Evolutionary conservation across 2,329 filamentous ascomycete genomes (phyloP), one percentile per base, ranked within the genome.

Genomic region (Beauveria sp.): DNA sequence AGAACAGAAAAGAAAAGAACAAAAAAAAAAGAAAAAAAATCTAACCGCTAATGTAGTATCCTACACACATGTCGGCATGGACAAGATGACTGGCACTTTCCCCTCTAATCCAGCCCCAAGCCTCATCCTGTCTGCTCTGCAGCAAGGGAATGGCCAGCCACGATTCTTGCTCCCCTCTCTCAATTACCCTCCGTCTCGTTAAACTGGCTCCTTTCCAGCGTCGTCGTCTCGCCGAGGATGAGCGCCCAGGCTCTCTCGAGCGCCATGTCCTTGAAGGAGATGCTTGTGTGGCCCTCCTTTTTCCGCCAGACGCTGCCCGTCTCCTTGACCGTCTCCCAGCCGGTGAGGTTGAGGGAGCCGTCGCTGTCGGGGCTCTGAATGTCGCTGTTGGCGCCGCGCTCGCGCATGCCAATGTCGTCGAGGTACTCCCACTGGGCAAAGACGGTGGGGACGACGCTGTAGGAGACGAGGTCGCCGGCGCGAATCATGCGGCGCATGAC

Each of bases 341-440:
- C 60, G 24, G 46, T 22, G 5, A 57, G 12, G 53, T 58, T 51
- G 43, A 45, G 28, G 9, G 9, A 4, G 30, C 30, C 30, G 30
- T 34, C 30, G 30, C 4, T 24, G 24, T 64, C 30, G 46, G 49
- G 63, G n/a, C 66, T 63, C 20, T 66, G 62, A 42, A 70, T 68
- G 47, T 70, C 67, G 58, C 64, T 66, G 50, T 66, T 65, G 2
- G 68, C 61, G 40, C 60, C 60, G 60, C 60, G 60, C 60, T 65
- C 63, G 57, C 56, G 58, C 67, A 68, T 68, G 52, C 68, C 68
- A 42, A 70, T 57, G 24, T 63, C 61, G 22, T 54, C 43, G 2
- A 56, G 60, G 40, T 70, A 71, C 47, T 62, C 61, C 68, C 68
- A 72, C 62, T 70, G 67, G 3, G 64, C 67, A 40, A 70, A 62